Evolutionary conservation across 768 basidiomycete genomes (phyloP).

Genomic region (Rhizopogon rudus): DNA sequence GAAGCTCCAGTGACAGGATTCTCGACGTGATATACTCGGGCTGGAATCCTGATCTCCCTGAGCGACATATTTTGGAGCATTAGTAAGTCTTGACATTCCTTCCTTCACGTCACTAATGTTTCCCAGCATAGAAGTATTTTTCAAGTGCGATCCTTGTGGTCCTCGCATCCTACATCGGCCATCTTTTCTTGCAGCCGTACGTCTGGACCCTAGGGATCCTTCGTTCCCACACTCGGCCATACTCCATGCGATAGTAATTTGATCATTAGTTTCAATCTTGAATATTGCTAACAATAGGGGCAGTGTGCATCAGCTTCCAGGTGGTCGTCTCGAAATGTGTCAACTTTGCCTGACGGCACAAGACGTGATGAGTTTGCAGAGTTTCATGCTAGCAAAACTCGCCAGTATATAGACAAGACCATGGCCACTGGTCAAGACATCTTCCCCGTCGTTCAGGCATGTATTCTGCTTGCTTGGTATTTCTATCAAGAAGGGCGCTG

Average conservation of each 20-base stretch:
- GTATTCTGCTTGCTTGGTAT: conserved; percentile 84
- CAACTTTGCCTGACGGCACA: conserved; percentile 67
- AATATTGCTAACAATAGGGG: conserved; percentile 6
- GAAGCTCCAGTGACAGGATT: conserved; percentile 45
- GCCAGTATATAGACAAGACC: conserved; percentile 81
- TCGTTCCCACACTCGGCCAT: conserved; percentile 88
- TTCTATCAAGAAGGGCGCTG: conserved; percentile 86
- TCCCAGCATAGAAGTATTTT: conserved; percentile 78
- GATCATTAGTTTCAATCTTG: conserved; percentile 1
- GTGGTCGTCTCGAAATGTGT: conserved; percentile 69
- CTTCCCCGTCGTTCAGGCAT: conserved; percentile 83
- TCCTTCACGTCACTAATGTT: conserved; percentile 7
- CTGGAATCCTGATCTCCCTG: conserved; percentile 84
- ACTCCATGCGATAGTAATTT: conserved; percentile 81
- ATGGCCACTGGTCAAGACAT: conserved; percentile 89
- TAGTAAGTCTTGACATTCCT: conserved; percentile 43
- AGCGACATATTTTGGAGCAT: conserved; percentile 66
- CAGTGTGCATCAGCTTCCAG: conserved; percentile 83
- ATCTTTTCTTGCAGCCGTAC: conserved; percentile 76
- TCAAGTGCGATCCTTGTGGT: conserved; percentile 83
- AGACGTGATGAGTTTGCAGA: conserved; percentile 84
- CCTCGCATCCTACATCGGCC: conserved; percentile 79
- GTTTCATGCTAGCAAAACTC: conserved; percentile 82
- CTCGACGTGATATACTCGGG: conserved; percentile 69
- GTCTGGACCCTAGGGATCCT: conserved; percentile 72